Evolutionary conservation across 768 basidiomycete species (phyloP).

Genomic region (Tricholoma hemisulphureum): DNA sequence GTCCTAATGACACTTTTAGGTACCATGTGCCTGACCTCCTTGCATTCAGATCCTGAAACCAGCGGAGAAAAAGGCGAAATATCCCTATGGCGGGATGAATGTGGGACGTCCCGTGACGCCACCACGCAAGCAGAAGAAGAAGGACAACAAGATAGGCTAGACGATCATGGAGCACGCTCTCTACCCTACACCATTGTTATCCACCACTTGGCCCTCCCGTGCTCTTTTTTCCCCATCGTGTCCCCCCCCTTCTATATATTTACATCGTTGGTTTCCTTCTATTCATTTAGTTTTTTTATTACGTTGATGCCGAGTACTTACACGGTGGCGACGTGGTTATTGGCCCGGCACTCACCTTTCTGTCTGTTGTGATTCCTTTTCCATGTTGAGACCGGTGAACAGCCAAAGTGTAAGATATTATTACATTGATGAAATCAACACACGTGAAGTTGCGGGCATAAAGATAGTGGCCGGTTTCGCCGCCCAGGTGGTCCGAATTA

Average conservation of each 20-base stretch:
- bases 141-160: constrained; percentile 69
- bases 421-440: too few relatives aligned
- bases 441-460: too few relatives aligned
- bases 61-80: constrained; percentile 97
- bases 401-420: not conserved
- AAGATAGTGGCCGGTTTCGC: too few relatives aligned
- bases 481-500: too few relatives aligned
- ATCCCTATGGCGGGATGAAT: constrained; percentile 84
- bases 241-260: constrained; percentile 7
- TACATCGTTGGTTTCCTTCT: constrained; percentile 12
- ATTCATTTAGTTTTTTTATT: constrained; percentile 4
- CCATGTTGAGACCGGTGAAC: not conserved
- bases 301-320: constrained; percentile 1
- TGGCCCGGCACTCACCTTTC: not conserved
- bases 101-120: constrained; percentile 90
- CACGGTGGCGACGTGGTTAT: not conserved
- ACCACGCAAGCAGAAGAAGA: constrained; percentile 97
- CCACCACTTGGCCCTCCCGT: constrained; percentile 1
- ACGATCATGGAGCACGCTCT: constrained; percentile 17
- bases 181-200: constrained; percentile 13
- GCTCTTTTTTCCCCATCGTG: constrained; percentile 3
- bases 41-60: constrained; percentile 86
- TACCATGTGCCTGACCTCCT: not conserved
- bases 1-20: not conserved
- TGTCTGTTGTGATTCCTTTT: not conserved